Base-by-base conservation (phyloP, 805 yeast genomes). In the Wickerhamomyces subpelliculosus region DNA sequence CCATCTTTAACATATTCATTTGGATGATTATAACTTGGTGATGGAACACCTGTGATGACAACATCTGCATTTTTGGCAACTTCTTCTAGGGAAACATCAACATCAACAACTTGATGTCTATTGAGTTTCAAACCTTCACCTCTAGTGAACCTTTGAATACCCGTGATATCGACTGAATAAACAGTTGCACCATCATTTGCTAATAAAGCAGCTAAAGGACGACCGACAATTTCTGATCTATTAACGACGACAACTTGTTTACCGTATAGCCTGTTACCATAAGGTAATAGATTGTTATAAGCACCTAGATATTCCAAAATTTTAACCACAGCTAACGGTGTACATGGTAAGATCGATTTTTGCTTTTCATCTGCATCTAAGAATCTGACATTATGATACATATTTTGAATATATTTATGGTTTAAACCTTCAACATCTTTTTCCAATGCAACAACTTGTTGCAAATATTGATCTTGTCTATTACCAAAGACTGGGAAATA, bases 151-250 rank as follows among this genome's bases (percentile, higher is more conserved):
- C 79, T 78, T 61, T 93, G 97, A 45, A 88, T 78, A 50, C 87
- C 84, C 52, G 83, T 79, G 36, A 93, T 64, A 57, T 93, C 97
- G 3, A 80, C 90, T 1, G 97, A 89, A 59, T 84, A 93, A 3
- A 93, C 97, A 1, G 81, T 82, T 18, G 98, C 98, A 45, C 98
- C 98, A 56, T 93, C 98, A 55, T 93, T 93, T 16, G 98, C 97
- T 46, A 93, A 67, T 27, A 93, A 62, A 0, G 98, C 97, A 25
- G 97, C 97, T 42, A 93, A 67, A 1, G 98, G 98, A 50, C 98
- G 77, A 11, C 98, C 98, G 18, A 93, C 98, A 54, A 93, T 90
- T 62, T 93, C 98, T 11, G 95, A 84, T 54, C 98, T 72, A 64
- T 93, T 93, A 37, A 93, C 89, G 32, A 93, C 80, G 35, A 94